Percentiles rank a stretch among this genome's conserved stretches.
These are phyloP conservation scores for Escallonia rubra DNA, from an alignment of 129 eudicot genomes.

Conservation along the genomic window DNA sequence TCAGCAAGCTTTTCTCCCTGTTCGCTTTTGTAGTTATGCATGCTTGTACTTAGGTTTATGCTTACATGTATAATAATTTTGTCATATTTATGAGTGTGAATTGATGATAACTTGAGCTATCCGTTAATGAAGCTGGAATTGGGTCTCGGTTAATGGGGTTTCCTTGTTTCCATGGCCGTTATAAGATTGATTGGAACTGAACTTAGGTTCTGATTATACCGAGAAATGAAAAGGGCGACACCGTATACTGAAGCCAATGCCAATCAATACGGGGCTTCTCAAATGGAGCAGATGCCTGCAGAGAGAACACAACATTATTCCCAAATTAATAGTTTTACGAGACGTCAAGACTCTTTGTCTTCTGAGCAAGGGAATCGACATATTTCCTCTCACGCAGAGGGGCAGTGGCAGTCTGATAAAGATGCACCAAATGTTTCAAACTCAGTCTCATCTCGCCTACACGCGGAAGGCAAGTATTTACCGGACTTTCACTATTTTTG, in stretches of 20 bases:
- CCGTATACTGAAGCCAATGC: constrained; percentile 22
- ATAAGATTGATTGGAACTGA: constrained; percentile 2
- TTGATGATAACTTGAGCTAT: too few relatives aligned
- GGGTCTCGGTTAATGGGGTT: neutral
- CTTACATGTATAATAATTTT: too few relatives aligned
- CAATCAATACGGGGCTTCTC: constrained; percentile 21
- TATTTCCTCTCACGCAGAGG: constrained; percentile 12
- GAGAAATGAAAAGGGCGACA: constrained; percentile 22
- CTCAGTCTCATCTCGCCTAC: constrained; percentile 12
- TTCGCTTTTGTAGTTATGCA: too few relatives aligned
- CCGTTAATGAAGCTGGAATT: neutral
- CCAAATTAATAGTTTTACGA: constrained; percentile 12
- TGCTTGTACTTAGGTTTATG: too few relatives aligned
- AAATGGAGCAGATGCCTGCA: constrained; percentile 21
- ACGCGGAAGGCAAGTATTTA: constrained; percentile 20
- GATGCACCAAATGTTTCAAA: constrained; percentile 14
- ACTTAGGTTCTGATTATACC: constrained; percentile 4
- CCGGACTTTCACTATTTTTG: too few relatives aligned
- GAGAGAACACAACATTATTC: constrained; percentile 23
- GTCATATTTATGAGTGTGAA: too few relatives aligned
- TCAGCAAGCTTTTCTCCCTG: too few relatives aligned
- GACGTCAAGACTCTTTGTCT: constrained; percentile 10
- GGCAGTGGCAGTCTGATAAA: constrained; percentile 20
- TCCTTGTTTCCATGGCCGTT: neutral
- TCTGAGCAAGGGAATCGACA: constrained; percentile 13